Evolutionary conservation across 306 rosid species (phyloP).

Genomic region (Quercus alba): DNA sequence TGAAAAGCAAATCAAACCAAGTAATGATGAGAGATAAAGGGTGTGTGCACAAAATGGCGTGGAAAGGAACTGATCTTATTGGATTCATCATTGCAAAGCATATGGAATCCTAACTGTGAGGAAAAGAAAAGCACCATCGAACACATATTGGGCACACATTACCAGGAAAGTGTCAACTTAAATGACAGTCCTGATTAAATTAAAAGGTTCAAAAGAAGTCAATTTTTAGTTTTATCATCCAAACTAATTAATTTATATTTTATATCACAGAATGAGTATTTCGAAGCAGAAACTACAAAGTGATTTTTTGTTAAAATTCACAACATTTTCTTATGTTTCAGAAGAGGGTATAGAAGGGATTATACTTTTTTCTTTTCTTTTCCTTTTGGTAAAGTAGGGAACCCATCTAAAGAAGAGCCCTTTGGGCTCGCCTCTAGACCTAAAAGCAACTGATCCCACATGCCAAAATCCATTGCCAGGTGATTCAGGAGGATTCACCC

Average conservation of each 20-base stretch:
- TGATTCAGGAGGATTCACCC: too few relatives aligned
- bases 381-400: too few relatives aligned
- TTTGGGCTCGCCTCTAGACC: too few relatives aligned
- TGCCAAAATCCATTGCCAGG: too few relatives aligned
- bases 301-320: neutral
- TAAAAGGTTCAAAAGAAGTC: neutral
- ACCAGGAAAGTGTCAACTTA: neutral
- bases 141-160: neutral
- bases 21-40: conserved; percentile 15
- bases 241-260: neutral
- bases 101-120: neutral
- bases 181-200: neutral
- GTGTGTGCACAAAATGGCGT: neutral
- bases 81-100: neutral
- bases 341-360: neutral
- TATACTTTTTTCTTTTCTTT: too few relatives aligned
- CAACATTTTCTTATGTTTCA: neutral
- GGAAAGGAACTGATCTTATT: neutral
- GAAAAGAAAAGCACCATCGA: neutral
- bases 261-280: neutral
- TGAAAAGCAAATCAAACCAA: conserved; percentile 35
- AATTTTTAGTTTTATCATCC: neutral
- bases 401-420: too few relatives aligned
- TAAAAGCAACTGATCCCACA: too few relatives aligned
- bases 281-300: neutral